phyloP scores from a whole-genome alignment of 495 filamentous ascomycete species.

The Melanomma pulvis-pyrius region DNA sequence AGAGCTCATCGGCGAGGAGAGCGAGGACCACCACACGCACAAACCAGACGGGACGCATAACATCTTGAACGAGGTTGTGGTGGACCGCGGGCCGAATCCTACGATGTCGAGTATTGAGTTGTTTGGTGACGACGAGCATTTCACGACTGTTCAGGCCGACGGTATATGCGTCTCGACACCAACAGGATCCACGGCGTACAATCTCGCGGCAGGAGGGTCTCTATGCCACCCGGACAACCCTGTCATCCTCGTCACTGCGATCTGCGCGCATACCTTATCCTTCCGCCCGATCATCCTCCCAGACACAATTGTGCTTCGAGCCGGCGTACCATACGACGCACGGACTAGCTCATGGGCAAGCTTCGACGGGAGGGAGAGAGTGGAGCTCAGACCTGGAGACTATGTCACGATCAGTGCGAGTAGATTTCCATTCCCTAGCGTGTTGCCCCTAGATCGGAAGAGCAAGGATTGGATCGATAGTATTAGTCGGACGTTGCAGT shows the following conservation, averaged over 20 bases:
- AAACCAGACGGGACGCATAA: constrained; percentile 77
- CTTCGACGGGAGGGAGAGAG: constrained; percentile 88
- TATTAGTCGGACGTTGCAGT: constrained; percentile 85
- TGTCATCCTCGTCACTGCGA: constrained; percentile 91
- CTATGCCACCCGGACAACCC: constrained; percentile 97
- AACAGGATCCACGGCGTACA: constrained; percentile 95
- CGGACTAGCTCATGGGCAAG: constrained; percentile 91
- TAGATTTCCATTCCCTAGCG: constrained; percentile 89
- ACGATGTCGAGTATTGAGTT: constrained; percentile 88
- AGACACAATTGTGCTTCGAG: constrained; percentile 87
- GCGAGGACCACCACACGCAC: constrained; percentile 79
- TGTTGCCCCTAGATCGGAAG: constrained; percentile 71
- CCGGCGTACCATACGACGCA: constrained; percentile 91
- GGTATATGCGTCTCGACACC: constrained; percentile 90
- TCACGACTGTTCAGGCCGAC: constrained; percentile 83
- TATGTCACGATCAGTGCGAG: constrained; percentile 95
- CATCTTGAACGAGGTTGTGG: constrained; percentile 90
- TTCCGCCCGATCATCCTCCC: constrained; percentile 95
- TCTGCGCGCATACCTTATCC: constrained; percentile 93
- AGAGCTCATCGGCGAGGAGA: constrained; percentile 82
- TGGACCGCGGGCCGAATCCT: constrained; percentile 88
- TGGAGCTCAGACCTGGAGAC: constrained; percentile 86
- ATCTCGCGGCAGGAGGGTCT: constrained; percentile 92
- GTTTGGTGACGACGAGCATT: constrained; percentile 95
- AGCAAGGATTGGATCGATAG: constrained; percentile 93